Conservation (phyloP, 192 early-diverging fungal species). For the Dissophora ornata region DNA sequence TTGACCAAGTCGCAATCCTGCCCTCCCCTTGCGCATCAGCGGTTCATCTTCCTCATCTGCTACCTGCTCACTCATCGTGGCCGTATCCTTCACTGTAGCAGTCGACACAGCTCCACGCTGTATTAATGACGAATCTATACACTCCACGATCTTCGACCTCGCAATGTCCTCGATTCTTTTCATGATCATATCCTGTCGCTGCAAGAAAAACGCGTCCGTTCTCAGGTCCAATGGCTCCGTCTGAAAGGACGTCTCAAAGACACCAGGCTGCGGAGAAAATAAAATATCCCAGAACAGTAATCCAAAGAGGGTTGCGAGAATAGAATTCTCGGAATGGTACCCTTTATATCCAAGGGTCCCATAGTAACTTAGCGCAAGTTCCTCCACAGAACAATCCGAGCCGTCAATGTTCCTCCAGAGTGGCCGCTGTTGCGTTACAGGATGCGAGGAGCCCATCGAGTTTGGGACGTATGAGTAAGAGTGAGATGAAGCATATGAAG, state of each 20-base stretch:
- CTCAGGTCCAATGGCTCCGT: constrained; percentile 73
- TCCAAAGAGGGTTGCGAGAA: constrained; percentile 69
- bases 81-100: neutral
- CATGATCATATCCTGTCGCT: constrained; percentile 35
- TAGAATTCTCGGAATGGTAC: constrained; percentile 72
- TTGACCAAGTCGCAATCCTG: too few relatives aligned
- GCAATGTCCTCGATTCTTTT: constrained; percentile 52
- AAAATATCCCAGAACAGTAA: constrained; percentile 80
- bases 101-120: too few relatives aligned
- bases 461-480: constrained; percentile 36
- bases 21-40: neutral
- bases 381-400: constrained; percentile 73
- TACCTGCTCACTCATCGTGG: too few relatives aligned
- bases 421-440: constrained; percentile 32
- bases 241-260: constrained; percentile 79
- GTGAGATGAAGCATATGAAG: constrained; percentile 29
- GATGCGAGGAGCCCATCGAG: constrained; percentile 21
- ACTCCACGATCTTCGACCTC: constrained; percentile 4
- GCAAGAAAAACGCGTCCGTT: constrained; percentile 69
- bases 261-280: constrained; percentile 69
- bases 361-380: constrained; percentile 72
- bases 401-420: constrained; percentile 63
- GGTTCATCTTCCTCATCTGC: constrained; percentile 19
- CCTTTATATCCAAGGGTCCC: constrained; percentile 69
- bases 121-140: neutral